Evolutionary conservation across 2,329 filamentous ascomycete genomes (phyloP), one percentile per base, ranked within the genome.

Genomic region (Emericellopsis atlantica): DNA sequence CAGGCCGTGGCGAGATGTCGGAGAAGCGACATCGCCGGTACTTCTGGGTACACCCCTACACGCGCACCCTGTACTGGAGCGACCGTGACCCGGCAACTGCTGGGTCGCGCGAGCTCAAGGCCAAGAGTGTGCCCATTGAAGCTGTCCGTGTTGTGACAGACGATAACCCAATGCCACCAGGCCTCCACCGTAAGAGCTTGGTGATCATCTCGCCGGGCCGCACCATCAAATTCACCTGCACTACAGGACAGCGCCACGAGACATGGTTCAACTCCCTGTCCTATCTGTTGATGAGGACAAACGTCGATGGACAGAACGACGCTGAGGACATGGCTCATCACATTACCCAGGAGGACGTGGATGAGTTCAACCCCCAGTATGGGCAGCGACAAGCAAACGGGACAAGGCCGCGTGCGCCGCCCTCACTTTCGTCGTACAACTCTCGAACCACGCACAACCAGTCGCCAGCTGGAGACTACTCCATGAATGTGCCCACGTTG

Each of bases 11-110:
- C 41, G 84, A 88, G 47, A 79, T 94, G 62, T 96, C 89, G 0
- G 83, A 81, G 51, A 94, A 89, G 42, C 78, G 92, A 40, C 92
- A 98, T 61, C 79, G 86, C 46, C 81, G 92, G 26, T 98, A 95
- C 70, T 98, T 98, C 72, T 98, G 92, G 92, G 86, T 98, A 18
- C 92, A 98, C 57, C 92, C 92, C 0, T 98, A 96, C 62, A 98
- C 90, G 4, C 78, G 89, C 39, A 95, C 90, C 5, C 62, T 98
- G 51, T 96, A 96, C 70, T 98, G 92, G 92, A 94, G 89, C 56
- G 84, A 94, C 49, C 74, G 81, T 41, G 89, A 96, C 57, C 92
- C 92, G 6, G 81, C 84, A 24, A 74, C 71, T 37, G 84, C 81
- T 37, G 84, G 84, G n/a, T 79, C 83, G 46, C 65, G 74, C 10